Percentiles rank a stretch among this genome's conserved stretches.
Evolutionary conservation across 2,329 filamentous ascomycete genomes (phyloP).

Genomic region (Westerdykella sp.): DNA sequence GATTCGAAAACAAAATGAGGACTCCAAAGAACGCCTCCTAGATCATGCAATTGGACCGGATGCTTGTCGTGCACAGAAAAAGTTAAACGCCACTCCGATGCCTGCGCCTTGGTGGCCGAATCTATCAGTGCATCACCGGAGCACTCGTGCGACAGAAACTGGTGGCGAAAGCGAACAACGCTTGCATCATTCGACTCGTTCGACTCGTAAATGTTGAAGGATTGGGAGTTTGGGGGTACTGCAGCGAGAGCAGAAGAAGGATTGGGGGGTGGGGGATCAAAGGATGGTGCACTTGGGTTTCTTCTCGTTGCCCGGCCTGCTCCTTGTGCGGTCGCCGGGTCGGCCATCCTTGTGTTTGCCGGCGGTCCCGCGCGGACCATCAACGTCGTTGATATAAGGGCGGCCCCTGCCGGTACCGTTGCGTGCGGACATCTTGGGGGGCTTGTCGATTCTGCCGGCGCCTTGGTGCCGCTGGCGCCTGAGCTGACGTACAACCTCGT

Average conservation of each 20-base stretch:
- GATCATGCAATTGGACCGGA: constrained; percentile 28
- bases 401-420: constrained; percentile 1
- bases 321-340: constrained; percentile 10
- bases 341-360: constrained; percentile 8
- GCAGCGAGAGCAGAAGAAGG: not conserved
- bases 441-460: constrained; percentile 10
- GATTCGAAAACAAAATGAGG: not conserved
- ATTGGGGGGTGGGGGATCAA: constrained; percentile 10
- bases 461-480: constrained; percentile 66
- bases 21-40: constrained; percentile 21
- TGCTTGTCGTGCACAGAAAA: constrained; percentile 19
- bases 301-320: constrained; percentile 17
- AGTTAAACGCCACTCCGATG: constrained; percentile 33
- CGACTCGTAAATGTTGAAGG: constrained; percentile 2
- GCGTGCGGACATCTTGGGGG: constrained; percentile 1
- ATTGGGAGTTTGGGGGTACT: not conserved
- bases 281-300: constrained; percentile 31
- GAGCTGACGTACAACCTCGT: constrained; percentile 89
- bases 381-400: constrained; percentile 6
- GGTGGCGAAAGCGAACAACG: constrained; percentile 4
- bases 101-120: constrained; percentile 27
- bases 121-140: constrained; percentile 27
- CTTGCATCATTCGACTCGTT: constrained; percentile 7
- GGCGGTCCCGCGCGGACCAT: constrained; percentile 7
- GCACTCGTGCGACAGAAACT: constrained; percentile 13